These are phyloP conservation scores for Picocystis sp. DNA, from an alignment of 163 green algal species.

Conservation along the genomic window DNA sequence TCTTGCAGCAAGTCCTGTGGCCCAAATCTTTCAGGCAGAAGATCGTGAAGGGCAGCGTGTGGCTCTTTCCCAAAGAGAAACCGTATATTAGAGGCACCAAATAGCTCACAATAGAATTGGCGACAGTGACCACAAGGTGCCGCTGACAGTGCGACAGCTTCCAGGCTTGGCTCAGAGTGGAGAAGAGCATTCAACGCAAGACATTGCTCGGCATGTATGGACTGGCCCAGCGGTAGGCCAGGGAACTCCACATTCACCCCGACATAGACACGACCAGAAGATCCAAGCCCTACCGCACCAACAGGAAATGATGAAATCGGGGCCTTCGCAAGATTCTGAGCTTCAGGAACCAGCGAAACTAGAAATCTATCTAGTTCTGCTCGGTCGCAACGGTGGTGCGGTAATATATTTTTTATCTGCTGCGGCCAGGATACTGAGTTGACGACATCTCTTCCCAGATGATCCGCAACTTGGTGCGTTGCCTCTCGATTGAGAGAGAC, in stretches of 20 bases:
- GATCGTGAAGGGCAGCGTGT: conserved; percentile 32
- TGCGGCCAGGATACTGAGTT: too few relatives aligned
- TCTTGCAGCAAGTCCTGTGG: conserved; percentile 54
- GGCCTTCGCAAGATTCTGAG: too few relatives aligned
- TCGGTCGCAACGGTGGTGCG: too few relatives aligned
- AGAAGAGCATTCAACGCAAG: conserved; percentile 58
- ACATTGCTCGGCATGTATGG: conserved; percentile 94
- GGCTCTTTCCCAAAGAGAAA: conserved; percentile 10
- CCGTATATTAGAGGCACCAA: conserved; percentile 28
- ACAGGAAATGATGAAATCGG: too few relatives aligned
- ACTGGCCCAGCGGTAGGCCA: conserved; percentile 53
- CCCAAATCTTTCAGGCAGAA: conserved; percentile 70
- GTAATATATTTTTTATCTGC: too few relatives aligned
- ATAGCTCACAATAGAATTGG: conserved; percentile 86
- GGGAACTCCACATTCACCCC: conserved; percentile 90
- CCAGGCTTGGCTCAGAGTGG: conserved; percentile 35
- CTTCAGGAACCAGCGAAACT: too few relatives aligned
- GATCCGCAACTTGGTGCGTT: too few relatives aligned
- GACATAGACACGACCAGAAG: conserved; percentile 59
- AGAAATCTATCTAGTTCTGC: too few relatives aligned
- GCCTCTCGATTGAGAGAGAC: too few relatives aligned
- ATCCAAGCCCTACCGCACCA: conserved; percentile 48
- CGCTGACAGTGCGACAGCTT: conserved; percentile 51
- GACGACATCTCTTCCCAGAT: too few relatives aligned
- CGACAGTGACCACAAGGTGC: conserved; percentile 91